Base-by-base conservation (phyloP, 139 green algal genomes). In the Chlorella sp. region DNA sequence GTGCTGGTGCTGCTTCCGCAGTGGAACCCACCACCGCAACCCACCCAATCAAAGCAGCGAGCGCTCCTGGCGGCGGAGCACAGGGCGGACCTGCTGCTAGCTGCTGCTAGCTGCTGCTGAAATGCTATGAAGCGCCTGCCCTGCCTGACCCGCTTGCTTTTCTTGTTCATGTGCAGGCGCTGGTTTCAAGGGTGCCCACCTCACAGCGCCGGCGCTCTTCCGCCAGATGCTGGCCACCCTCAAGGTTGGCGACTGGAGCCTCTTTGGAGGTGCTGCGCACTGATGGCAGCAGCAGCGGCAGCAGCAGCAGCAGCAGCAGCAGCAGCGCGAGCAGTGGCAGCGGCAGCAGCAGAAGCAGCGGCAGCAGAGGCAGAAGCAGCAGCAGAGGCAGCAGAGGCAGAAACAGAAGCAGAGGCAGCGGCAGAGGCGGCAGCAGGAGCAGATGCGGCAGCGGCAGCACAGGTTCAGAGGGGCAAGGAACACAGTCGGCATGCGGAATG, bases 181-280 rank as follows among this genome's bases (percentile, higher is more conserved):
- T 1, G 93, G 94, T 0, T 68, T 61, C 68, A 92, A 96, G 78
- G 76, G 68, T 0, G 85, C 40, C 3, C 85, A 93, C 48, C 16
- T 90, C 2, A 78, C 76, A 48, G 81, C 90, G 76, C 82, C 83
- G 9, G 2, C 66, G 28, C 40, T 96, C 32, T 93, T 96, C 73
- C 80, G 76, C 30, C 42, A 42, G 3, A 87, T 95, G 22, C 64
- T 97, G 32, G n/a, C 71, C 15, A 95, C 73, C 18, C 87, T 96
- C 0, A 57, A 83, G 15, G 90, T 96, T 66, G 48, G 69, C 32
- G 94, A 96, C 79, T 96, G 89, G 86, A 60, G 88, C 15, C 85
- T 96, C 39, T 96, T 96, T 90, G 94, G 94, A 26, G 81, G 79
- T n/a, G 57, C 15, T n/a, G 26, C 14, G 18, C 42, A 32, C 1